Conservation (phyloP, 495 filamentous ascomycete species). For the Hypoxylon lenormandii region DNA sequence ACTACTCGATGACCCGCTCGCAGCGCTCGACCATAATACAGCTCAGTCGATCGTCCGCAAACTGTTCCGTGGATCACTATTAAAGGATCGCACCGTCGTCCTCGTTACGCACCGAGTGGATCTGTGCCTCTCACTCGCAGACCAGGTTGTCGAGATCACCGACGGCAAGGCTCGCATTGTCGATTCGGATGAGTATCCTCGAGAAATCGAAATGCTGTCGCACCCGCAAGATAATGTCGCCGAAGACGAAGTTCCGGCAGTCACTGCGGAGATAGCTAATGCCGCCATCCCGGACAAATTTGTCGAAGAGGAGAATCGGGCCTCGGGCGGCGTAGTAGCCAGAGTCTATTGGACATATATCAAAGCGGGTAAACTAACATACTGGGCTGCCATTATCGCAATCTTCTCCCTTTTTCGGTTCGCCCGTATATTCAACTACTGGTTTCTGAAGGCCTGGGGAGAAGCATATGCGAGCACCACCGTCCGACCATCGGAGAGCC, state of each 20-base stretch:
- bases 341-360: slow-evolving; percentile 86
- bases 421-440: slow-evolving; percentile 70
- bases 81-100: slow-evolving; percentile 71
- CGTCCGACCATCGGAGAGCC: background rate
- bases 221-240: slow-evolving; percentile 50
- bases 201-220: slow-evolving; percentile 41
- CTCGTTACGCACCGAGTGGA: slow-evolving; percentile 84
- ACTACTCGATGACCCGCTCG: slow-evolving; percentile 93
- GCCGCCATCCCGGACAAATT: slow-evolving; percentile 76
- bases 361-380: slow-evolving; percentile 76
- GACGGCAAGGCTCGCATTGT: slow-evolving; percentile 53
- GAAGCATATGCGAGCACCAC: slow-evolving; percentile 68
- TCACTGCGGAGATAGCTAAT: slow-evolving; percentile 61
- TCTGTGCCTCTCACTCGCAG: slow-evolving; percentile 72
- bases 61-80: slow-evolving; percentile 72
- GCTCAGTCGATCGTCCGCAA: slow-evolving; percentile 77
- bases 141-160: slow-evolving; percentile 74
- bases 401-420: slow-evolving; percentile 71
- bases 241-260: slow-evolving; percentile 45
- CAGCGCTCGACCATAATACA: slow-evolving; percentile 90
- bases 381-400: slow-evolving; percentile 73
- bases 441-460: slow-evolving; percentile 88
- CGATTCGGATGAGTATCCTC: slow-evolving; percentile 44
- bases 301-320: slow-evolving; percentile 82
- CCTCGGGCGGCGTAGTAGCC: slow-evolving; percentile 77